Evolutionary conservation across 257 asterid genomes (phyloP).

Genomic region (Perilla frutescens): DNA sequence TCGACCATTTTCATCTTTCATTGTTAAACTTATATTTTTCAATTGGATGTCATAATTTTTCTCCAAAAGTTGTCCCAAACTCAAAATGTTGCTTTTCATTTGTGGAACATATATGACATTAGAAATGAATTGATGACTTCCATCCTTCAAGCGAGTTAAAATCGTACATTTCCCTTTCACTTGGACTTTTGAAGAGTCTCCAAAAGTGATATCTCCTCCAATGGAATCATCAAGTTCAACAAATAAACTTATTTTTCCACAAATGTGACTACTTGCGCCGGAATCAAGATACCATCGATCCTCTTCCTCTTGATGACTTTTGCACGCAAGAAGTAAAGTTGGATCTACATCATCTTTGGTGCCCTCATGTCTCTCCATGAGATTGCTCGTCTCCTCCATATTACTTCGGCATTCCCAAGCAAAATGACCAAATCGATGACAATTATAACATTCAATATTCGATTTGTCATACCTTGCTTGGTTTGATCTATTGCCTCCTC

Average conservation of each 20-base stretch:
- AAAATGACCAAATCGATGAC: constrained; percentile 25
- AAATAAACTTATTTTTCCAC: neutral
- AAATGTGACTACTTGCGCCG: too few relatives aligned
- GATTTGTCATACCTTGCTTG: constrained; percentile 9
- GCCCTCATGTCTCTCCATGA: neutral
- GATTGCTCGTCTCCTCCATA: constrained; percentile 1
- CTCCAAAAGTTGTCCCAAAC: constrained; percentile 14
- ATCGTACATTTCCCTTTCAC: neutral
- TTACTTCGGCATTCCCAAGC: constrained; percentile 10
- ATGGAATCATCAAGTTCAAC: neutral
- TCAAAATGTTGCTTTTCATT: neutral
- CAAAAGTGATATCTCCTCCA: neutral
- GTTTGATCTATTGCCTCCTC: neutral
- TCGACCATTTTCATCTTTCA: constrained; percentile 1
- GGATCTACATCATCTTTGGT: neutral
- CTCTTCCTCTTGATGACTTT: constrained; percentile 1
- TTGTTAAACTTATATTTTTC: neutral
- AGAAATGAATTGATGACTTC: constrained; percentile 15
- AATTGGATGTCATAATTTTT: constrained; percentile 16
- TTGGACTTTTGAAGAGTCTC: neutral
- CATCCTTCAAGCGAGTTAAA: neutral
- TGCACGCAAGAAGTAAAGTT: constrained; percentile 3
- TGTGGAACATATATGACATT: neutral
- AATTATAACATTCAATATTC: neutral
- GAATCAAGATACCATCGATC: too few relatives aligned